Conservation (phyloP, 2,329 filamentous ascomycete species). For the Rasamsonia emersonii region DNA sequence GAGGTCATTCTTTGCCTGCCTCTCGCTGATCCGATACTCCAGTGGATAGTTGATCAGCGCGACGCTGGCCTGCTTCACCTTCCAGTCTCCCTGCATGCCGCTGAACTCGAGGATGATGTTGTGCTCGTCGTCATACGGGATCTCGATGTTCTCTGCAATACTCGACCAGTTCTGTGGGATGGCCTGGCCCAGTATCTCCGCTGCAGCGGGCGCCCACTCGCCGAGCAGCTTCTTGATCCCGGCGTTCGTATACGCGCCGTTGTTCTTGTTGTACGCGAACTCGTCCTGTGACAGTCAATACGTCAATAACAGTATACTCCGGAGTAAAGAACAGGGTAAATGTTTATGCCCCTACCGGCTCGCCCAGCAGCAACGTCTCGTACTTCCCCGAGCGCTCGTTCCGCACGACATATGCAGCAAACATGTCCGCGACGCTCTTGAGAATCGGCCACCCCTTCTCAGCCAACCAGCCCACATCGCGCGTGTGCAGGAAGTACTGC, state of each 20-base stretch:
- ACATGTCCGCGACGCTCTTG: constrained; percentile 49
- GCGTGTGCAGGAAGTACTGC: constrained; percentile 48
- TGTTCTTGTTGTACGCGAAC: constrained; percentile 53
- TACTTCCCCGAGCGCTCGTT: constrained; percentile 44
- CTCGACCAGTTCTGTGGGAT: constrained; percentile 7
- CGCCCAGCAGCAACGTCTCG: constrained; percentile 47
- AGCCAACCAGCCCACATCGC: constrained; percentile 43
- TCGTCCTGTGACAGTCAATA: no score
- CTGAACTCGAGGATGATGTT: constrained; percentile 51
- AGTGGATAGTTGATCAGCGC: constrained; percentile 53
- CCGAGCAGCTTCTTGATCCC: constrained; percentile 43
- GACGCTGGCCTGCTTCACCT: constrained; percentile 58
- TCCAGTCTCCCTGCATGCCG: constrained; percentile 51
- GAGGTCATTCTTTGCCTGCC: constrained; percentile 37
- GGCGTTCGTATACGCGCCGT: constrained; percentile 53
- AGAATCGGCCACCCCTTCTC: constrained; percentile 48
- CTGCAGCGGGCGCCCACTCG: constrained; percentile 23
- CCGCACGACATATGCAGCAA: constrained; percentile 33
- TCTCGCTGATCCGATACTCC: constrained; percentile 18
- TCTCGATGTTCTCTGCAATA: constrained; percentile 7
- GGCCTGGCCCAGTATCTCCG: constrained; percentile 22
- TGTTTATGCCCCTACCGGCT: constrained; percentile 49
- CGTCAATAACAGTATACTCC: no score
- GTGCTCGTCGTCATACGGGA: constrained; percentile 30
- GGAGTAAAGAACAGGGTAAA: no score